A percentile compares a stretch with the other conserved stretches of the same genome.
These are phyloP conservation scores for Cercospora sp. DNA, from an alignment of 2,329 filamentous ascomycete genomes.

Conservation along the genomic window DNA sequence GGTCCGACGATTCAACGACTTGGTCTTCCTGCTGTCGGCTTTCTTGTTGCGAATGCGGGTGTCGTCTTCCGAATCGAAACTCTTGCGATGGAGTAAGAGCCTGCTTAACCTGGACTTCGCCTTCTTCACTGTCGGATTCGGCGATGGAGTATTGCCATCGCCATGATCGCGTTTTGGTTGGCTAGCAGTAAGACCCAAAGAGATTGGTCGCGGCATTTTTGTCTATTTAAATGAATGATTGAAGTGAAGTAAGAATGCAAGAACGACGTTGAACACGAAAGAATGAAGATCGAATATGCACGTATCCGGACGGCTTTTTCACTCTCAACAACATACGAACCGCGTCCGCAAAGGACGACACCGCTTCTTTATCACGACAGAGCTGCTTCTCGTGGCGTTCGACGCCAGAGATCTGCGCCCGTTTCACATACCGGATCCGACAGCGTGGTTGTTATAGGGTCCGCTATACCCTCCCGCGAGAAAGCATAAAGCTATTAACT, in stretches of 20 bases:
- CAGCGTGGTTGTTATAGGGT: slow-evolving; percentile 9
- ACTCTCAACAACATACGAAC: not conserved
- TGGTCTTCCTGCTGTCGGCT: not conserved
- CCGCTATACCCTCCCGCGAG: slow-evolving; percentile 6
- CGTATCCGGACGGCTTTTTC: not conserved
- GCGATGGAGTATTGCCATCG: not conserved
- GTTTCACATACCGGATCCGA: slow-evolving; percentile 8
- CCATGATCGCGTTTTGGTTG: not conserved
- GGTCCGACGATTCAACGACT: slow-evolving; percentile 4
- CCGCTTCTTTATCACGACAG: slow-evolving; percentile 7
- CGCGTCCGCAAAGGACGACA: slow-evolving; percentile 2
- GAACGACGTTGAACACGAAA: not conserved
- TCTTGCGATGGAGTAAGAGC: slow-evolving; percentile 7
- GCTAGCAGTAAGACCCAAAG: not conserved
- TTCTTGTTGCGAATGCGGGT: not conserved
- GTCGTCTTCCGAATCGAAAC: not conserved
- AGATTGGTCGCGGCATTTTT: slow-evolving; percentile 8
- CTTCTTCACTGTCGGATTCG: slow-evolving; percentile 4
- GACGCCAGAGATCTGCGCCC: not conserved
- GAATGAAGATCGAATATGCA: not conserved
- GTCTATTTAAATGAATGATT: not conserved
- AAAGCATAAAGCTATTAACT: not conserved
- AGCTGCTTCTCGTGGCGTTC: not conserved
- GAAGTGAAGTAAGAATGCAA: not conserved
- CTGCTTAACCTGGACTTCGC: slow-evolving; percentile 7